Base-by-base conservation (phyloP, 2,329 filamentous ascomycete species). In the Lasiodiplodia gonubiensis region DNA sequence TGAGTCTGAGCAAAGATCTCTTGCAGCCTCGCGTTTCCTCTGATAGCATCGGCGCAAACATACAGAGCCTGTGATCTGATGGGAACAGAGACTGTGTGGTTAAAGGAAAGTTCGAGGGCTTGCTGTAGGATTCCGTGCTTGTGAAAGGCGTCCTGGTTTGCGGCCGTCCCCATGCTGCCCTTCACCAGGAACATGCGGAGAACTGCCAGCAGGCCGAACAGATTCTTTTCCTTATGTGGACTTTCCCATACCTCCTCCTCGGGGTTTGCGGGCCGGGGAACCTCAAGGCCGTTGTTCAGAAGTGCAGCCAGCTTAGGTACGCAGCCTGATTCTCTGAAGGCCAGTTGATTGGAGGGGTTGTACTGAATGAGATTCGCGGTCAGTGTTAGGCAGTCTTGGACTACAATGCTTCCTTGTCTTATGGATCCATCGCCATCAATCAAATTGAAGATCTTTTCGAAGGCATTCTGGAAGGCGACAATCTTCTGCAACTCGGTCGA, bases 401-500 rank as follows among this genome's bases (percentile, higher is more conserved):
- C 92, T 14, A 92, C 87, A 69, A 94, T 90, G 51, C 92, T 93
- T 18, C 95, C 95, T 72, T 96, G 90, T 4, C 85, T 86, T 53
- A 99, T 82, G 2, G 90, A 91, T 0, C 95, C 95, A 74, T 99
- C 95, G 0, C 85, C 83, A 71, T 90, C 86, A 64, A 99, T 92
- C 64, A 98, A 89, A 53, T 85, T 85, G 76, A 98, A 97, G 30
- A 96, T 83, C 52, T 90, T 89, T 69, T 95, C 93, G 73, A 97
- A 98, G 0, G 94, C 92, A 83, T 93, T 94, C 74, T 97, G 93
- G 72, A 97, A 98, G 0, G 93, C 95, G 27, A 98, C 94, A 2
- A 98, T 86, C 78, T 98, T 98, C 76, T 98, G 94, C 64, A 99
- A 87, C 73, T 98, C 94, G 51, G 90, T 82, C 10, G 94, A 97